phyloP scores from a whole-genome alignment of 805 yeast genomes.

The Alloascoidea africana region DNA sequence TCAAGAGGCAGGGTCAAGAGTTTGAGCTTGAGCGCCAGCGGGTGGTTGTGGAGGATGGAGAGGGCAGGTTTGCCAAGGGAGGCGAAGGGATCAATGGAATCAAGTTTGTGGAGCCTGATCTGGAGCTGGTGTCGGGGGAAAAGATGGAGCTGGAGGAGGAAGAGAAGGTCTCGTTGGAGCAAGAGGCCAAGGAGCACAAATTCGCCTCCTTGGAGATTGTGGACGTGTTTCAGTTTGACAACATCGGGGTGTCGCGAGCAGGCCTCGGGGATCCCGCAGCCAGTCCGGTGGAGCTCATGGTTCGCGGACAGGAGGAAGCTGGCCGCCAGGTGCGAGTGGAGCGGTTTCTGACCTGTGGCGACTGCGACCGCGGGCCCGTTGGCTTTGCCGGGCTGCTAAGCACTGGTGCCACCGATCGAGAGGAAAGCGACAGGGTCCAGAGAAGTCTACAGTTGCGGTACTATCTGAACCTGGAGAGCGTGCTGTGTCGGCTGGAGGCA shows the following conservation, averaged over 20 bases:
- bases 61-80: background rate
- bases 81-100: background rate
- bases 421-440: background rate
- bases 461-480: conserved; percentile 1
- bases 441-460: background rate
- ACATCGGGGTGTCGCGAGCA: background rate
- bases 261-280: background rate
- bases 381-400: background rate
- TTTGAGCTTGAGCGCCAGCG: background rate
- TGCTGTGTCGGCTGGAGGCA: background rate
- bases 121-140: background rate
- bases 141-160: background rate
- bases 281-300: background rate
- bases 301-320: background rate
- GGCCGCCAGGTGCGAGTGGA: background rate
- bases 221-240: conserved; percentile 1
- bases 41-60: background rate
- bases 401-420: background rate
- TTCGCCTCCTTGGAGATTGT: background rate
- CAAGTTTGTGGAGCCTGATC: background rate
- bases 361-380: conserved; percentile 1
- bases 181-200: background rate
- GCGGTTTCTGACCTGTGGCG: background rate
- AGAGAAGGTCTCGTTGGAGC: background rate
- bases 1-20: background rate